Conservation (phyloP, 2,329 filamentous ascomycete genomes). For the Aspergillus pseudonomiae region DNA sequence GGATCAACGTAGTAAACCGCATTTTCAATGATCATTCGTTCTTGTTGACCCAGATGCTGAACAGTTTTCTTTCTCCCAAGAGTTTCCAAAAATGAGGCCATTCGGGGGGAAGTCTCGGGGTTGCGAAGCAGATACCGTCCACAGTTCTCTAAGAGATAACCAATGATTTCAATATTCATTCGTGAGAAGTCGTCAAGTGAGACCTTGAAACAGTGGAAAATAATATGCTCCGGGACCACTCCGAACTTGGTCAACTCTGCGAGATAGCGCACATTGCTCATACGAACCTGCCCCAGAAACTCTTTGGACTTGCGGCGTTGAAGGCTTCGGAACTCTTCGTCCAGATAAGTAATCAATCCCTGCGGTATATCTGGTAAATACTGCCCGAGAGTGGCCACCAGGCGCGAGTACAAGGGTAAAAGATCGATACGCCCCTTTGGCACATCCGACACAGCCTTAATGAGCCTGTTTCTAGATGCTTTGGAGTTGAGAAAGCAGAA, state of each 20-base stretch:
- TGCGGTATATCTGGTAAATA: constrained; percentile 96
- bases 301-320: constrained; percentile 98
- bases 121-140: constrained; percentile 92
- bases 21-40: constrained; percentile 98
- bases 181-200: constrained; percentile 96
- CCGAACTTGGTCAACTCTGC: constrained; percentile 98
- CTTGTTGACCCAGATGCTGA: constrained; percentile 91
- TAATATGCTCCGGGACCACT: constrained; percentile 95
- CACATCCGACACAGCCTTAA: constrained; percentile 91
- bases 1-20: constrained; percentile 98
- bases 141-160: constrained; percentile 93
- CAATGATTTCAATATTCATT: constrained; percentile 99
- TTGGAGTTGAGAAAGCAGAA: constrained; percentile 99
- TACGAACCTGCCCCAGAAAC: constrained; percentile 89
- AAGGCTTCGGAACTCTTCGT: constrained; percentile 94
- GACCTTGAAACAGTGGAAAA: constrained; percentile 98
- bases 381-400: constrained; percentile 88
- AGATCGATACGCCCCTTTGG: constrained; percentile 93
- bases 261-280: constrained; percentile 95
- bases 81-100: constrained; percentile 92
- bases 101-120: constrained; percentile 87
- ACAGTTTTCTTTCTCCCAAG: constrained; percentile 94
- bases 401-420: constrained; percentile 84
- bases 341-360: constrained; percentile 85
- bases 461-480: constrained; percentile 87